Evolutionary conservation across 768 basidiomycete genomes (phyloP).

Genomic region (Amanita pallidorosea): DNA sequence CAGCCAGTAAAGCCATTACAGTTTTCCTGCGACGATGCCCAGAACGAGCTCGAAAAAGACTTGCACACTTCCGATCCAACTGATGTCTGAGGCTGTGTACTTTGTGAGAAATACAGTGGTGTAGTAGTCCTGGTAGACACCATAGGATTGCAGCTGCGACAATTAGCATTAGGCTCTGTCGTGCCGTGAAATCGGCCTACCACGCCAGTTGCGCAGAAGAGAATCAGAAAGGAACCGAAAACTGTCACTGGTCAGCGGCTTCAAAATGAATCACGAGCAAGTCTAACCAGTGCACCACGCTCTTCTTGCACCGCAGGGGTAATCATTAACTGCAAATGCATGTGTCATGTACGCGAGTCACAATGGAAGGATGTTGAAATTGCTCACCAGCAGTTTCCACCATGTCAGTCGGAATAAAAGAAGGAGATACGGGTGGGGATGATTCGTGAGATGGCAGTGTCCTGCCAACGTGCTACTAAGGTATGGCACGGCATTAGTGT

Average conservation of each 20-base stretch:
- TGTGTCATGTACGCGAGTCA: not conserved
- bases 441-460: too few species aligned
- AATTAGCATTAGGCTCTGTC: not conserved
- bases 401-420: not conserved
- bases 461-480: too few species aligned
- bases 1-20: not conserved
- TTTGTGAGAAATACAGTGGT: constrained; percentile 1
- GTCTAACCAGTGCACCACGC: constrained; percentile 6
- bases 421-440: too few species aligned
- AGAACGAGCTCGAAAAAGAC: constrained; percentile 7
- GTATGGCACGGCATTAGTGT: too few species aligned
- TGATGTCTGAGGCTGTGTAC: constrained; percentile 7
- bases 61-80: constrained; percentile 8
- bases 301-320: not conserved
- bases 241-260: not conserved
- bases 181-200: not conserved
- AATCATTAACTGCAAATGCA: not conserved
- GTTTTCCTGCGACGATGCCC: constrained; percentile 6
- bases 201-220: constrained; percentile 1
- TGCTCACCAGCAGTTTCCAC: not conserved
- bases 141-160: constrained; percentile 4
- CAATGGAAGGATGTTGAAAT: not conserved
- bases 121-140: constrained; percentile 8
- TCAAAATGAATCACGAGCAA: not conserved
- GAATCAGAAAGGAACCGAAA: constrained; percentile 1